Percentiles rank a stretch among this genome's conserved stretches.
Evolutionary conservation across 306 rosid species (phyloP).

Genomic region (Astragalus glycyphyllos): DNA sequence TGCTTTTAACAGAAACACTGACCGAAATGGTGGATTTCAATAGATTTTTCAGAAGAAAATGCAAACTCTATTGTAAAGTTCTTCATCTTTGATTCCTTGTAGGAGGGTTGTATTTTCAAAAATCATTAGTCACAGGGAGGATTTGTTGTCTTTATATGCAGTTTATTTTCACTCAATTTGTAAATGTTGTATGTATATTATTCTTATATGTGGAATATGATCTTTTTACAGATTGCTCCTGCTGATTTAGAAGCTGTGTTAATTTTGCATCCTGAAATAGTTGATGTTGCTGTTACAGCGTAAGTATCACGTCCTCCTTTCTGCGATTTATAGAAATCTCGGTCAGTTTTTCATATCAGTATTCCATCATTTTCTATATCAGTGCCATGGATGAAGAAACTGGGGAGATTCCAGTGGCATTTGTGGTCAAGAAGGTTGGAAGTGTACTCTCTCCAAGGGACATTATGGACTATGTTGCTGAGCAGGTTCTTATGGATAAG

Average conservation of each 20-base stretch:
- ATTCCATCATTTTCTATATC: slow-evolving; percentile 39
- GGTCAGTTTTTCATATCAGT: background rate
- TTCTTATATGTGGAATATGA: slow-evolving; percentile 33
- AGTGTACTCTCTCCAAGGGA: slow-evolving; percentile 55
- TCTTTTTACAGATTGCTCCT: slow-evolving; percentile 57
- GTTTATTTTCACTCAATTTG: too few relatives aligned
- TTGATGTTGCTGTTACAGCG: slow-evolving; percentile 56
- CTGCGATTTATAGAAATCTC: slow-evolving; percentile 3
- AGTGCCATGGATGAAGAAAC: slow-evolving; percentile 65
- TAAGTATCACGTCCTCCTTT: slow-evolving; percentile 35
- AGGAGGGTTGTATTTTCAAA: too few relatives aligned
- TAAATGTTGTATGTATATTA: background rate
- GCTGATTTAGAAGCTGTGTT: slow-evolving; percentile 60
- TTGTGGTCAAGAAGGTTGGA: slow-evolving; percentile 71
- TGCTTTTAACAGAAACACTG: too few relatives aligned
- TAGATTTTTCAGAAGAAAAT: too few relatives aligned
- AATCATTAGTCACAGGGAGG: too few relatives aligned
- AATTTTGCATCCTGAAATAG: slow-evolving; percentile 51
- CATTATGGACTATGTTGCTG: slow-evolving; percentile 67
- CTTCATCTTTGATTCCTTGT: too few relatives aligned
- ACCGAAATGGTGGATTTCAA: too few relatives aligned
- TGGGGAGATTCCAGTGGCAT: slow-evolving; percentile 89
- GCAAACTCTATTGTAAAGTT: too few relatives aligned
- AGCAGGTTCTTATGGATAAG: slow-evolving; percentile 52
- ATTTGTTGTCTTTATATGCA: too few relatives aligned